These are phyloP conservation scores for Yamadazyma epiphylla DNA, from an alignment of 1,139 yeast species.

Conservation along the genomic window DNA sequence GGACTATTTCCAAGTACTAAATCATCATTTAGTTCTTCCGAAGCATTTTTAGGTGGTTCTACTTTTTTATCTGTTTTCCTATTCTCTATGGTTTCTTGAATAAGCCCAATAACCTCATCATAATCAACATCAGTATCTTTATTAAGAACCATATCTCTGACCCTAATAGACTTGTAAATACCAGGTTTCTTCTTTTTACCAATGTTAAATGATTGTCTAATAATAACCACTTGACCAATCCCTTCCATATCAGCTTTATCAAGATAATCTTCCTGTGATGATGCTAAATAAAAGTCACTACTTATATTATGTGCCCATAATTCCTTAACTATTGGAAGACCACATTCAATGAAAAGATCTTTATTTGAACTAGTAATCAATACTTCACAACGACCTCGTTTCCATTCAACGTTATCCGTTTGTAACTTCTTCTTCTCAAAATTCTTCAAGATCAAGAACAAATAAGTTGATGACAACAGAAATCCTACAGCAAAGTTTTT, in stretches of 20 bases:
- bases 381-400: slow-evolving; percentile 66
- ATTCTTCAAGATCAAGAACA: slow-evolving; percentile 42
- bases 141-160: slow-evolving; percentile 57
- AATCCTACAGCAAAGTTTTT: slow-evolving; percentile 76
- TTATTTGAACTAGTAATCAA: slow-evolving; percentile 65
- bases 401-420: slow-evolving; percentile 19
- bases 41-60: slow-evolving; percentile 9
- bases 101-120: slow-evolving; percentile 54
- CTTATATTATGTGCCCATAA: slow-evolving; percentile 72
- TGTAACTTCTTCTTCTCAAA: slow-evolving; percentile 17
- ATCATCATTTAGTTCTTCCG: slow-evolving; percentile 6
- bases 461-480: slow-evolving; percentile 46
- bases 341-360: slow-evolving; percentile 49
- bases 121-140: slow-evolving; percentile 69
- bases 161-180: slow-evolving; percentile 65
- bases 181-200: slow-evolving; percentile 31
- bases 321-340: slow-evolving; percentile 55
- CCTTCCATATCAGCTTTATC: slow-evolving; percentile 66
- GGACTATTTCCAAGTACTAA: slow-evolving; percentile 21
- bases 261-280: slow-evolving; percentile 64
- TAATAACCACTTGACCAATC: slow-evolving; percentile 68
- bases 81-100: slow-evolving; percentile 44
- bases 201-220: slow-evolving; percentile 53
- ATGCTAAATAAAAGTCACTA: slow-evolving; percentile 55
- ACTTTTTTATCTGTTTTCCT: slow-evolving; percentile 14